Evolutionary conservation across 768 basidiomycete species (phyloP).

Genomic region (Suillus occidentalis): DNA sequence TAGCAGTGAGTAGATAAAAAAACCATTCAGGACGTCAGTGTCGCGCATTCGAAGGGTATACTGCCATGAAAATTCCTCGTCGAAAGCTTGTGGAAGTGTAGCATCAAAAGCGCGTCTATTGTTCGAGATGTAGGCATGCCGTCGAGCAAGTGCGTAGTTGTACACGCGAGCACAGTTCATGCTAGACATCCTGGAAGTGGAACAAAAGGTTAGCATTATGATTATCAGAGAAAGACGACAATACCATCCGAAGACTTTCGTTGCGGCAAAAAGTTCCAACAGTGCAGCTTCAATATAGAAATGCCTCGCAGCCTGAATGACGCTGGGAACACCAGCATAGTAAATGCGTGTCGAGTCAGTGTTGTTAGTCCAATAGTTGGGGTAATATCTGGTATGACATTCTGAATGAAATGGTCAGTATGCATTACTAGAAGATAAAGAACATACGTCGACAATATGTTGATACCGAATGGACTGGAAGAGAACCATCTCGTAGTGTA

Average conservation of each 20-base stretch:
- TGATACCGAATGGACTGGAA: conserved; percentile 25
- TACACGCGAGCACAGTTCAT: conserved; percentile 13
- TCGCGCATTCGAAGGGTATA: conserved; percentile 12
- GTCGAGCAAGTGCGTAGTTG: neutral
- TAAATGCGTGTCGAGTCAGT: conserved; percentile 8
- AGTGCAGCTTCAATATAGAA: no score
- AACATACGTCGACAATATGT: conserved; percentile 24
- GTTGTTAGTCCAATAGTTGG: conserved; percentile 7
- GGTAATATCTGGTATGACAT: conserved; percentile 22
- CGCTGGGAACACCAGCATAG: conserved; percentile 16
- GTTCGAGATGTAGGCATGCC: conserved; percentile 6
- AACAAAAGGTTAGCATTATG: neutral
- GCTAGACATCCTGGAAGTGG: conserved; percentile 10
- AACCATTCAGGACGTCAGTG: conserved; percentile 22
- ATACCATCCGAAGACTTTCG: conserved; percentile 1
- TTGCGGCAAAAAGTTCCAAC: no score
- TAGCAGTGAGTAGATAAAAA: conserved; percentile 23
- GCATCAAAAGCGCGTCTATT: conserved; percentile 2
- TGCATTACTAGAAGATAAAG: conserved; percentile 13
- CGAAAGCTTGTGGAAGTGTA: neutral
- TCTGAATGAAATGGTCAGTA: conserved; percentile 17
- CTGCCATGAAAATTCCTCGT: neutral
- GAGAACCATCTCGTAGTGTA: conserved; percentile 21
- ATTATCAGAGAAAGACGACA: conserved; percentile 5
- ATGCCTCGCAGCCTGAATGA: no score